These are phyloP conservation scores for Butyriboletus loyo DNA, from an alignment of 768 basidiomycete genomes.

Conservation along the genomic window DNA sequence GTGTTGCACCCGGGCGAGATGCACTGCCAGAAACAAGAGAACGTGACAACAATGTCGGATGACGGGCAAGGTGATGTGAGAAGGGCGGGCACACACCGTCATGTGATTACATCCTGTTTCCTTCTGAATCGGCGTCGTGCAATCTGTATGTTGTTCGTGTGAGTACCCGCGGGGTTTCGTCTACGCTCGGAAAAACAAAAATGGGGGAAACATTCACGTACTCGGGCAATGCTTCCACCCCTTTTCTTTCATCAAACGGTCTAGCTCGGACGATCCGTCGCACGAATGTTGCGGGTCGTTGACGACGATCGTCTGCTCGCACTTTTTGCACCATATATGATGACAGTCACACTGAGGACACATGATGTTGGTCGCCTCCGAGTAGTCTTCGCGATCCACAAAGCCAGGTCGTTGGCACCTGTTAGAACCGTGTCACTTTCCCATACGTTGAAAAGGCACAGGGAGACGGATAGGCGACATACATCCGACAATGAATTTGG, in stretches of 20 bases:
- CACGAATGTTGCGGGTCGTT: slow-evolving; percentile 51
- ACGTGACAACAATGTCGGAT: neutral
- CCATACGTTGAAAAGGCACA: neutral
- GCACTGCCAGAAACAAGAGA: slow-evolving; percentile 35
- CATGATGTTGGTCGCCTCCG: slow-evolving; percentile 36
- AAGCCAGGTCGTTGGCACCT: slow-evolving; percentile 50
- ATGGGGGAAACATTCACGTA: slow-evolving; percentile 12
- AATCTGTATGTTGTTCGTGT: slow-evolving; percentile 28
- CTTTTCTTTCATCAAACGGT: slow-evolving; percentile 45
- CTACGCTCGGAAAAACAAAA: neutral
- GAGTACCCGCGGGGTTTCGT: neutral
- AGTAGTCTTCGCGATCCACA: slow-evolving; percentile 50
- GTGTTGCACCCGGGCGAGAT: slow-evolving; percentile 57
- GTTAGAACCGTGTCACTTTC: neutral
- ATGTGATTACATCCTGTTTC: slow-evolving; percentile 58
- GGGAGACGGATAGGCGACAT: slow-evolving; percentile 6
- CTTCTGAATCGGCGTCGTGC: slow-evolving; percentile 51
- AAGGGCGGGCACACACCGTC: slow-evolving; percentile 34
- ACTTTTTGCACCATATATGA: slow-evolving; percentile 60
- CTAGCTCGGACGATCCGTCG: slow-evolving; percentile 55
- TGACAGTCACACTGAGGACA: slow-evolving; percentile 51
- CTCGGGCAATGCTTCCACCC: slow-evolving; percentile 70
- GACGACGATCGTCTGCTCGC: slow-evolving; percentile 40
- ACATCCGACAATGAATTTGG: slow-evolving; percentile 51
- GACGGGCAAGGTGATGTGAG: neutral